Base-by-base conservation (phyloP, 164 flowering plant genomes). In the Tinospora cordifolia region DNA sequence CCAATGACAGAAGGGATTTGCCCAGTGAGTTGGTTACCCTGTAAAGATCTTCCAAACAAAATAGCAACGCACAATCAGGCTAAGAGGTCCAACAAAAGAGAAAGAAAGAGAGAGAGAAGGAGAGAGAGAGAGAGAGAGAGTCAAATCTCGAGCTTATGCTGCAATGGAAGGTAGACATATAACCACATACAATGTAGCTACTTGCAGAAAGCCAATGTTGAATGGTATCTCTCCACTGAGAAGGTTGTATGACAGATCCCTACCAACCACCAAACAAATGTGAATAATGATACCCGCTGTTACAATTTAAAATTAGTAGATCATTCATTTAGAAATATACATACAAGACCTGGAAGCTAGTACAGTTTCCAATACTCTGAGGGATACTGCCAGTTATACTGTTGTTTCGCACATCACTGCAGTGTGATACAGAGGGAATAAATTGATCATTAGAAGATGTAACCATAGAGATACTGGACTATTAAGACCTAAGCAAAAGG, bases 161-260 rank as follows among this genome's bases (percentile, higher is more conserved):
- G n/a, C 60, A 54, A 39, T 39, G 25, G 6, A 30, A 44, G 34
- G 26, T 41, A 66, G 1, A 15, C n/a, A 25, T 59, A 67, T 63
- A 71, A 17, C 41, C 62, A 77, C 92, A 62, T 87, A 95, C 99
- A 95, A 76, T 59, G 99, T 95, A 30, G 99, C 99, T 6, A 95
- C 94, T 92, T 95, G 98, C 73, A 92, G 79, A 80, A 92, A 95
- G 7, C 98, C 99, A 71, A 95, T 90, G 71, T 95, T 92, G 84
- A 90, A 95, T 24, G 99, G 99, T 73, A 95, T 92, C 75, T 87
- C 94, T 74, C 99, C 99, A 0, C 87, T 85, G 12, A 95, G 81
- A 76, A 82, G 84, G 71, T 88, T 93, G 78, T 87, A 89, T n/a
- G 97, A 91, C 79, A 89, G 76, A 68, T 88, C 89, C 84, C 91